A percentile compares a stretch with the other conserved stretches of the same genome.
Evolutionary conservation across 2,329 filamentous ascomycete genomes (phyloP).

Genomic region (Botrytis byssoidea): DNA sequence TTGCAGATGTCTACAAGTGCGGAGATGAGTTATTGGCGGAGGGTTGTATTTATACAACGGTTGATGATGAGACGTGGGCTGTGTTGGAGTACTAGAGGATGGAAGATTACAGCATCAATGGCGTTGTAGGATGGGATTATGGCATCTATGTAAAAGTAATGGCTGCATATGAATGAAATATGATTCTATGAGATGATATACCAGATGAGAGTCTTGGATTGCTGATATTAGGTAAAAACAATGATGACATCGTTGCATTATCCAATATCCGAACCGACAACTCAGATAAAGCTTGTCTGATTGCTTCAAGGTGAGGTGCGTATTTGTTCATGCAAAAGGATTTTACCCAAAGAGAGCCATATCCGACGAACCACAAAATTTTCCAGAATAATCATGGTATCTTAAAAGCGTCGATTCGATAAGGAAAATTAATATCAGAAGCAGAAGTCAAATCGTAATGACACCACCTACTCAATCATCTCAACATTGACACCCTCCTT

Average conservation of each 20-base stretch:
- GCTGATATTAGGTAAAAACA: not conserved
- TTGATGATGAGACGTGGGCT: conserved; percentile 91
- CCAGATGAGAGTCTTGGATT: not conserved
- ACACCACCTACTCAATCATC: conserved; percentile 13
- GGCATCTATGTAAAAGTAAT: conserved; percentile 1
- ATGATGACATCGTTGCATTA: not conserved
- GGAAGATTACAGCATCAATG: conserved; percentile 14
- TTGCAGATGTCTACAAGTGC: conserved; percentile 70
- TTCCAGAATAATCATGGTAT: not conserved
- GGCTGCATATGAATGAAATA: conserved; percentile 8
- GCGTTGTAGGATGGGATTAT: conserved; percentile 27
- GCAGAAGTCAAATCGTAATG: not conserved
- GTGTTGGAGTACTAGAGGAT: conserved; percentile 63
- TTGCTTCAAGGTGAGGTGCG: not conserved
- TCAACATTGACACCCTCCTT: conserved; percentile 23
- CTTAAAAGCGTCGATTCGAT: not conserved
- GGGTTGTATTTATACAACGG: conserved; percentile 83
- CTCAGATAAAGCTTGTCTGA: not conserved
- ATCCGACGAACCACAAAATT: not conserved
- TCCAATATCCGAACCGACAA: not conserved
- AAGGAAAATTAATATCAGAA: not conserved
- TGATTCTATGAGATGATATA: conserved; percentile 7
- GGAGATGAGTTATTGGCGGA: conserved; percentile 74
- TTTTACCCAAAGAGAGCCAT: too few species aligned
- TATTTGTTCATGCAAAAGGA: not conserved